Evolutionary conservation across 805 yeast species (phyloP), one percentile per base, ranked within the genome.

Genomic region (Kodamaea jinghongensis): DNA sequence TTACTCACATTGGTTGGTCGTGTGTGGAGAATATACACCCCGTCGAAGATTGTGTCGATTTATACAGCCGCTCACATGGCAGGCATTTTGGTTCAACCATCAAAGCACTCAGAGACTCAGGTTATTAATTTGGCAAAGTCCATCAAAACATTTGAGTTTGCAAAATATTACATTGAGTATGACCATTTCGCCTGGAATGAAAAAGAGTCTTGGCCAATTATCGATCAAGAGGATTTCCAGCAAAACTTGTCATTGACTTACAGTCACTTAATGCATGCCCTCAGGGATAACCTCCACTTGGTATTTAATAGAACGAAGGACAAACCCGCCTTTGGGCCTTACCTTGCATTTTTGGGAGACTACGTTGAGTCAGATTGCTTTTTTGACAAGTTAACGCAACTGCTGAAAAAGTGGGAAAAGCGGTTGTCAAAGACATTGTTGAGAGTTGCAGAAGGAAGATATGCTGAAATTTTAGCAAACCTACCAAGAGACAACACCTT

Each of bases 401-500:
- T 71, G 2, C 61, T 65, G n/a, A 65, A 68, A 28, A 67, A 65
- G 44, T 78, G 82, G 75, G 74, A 68, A 37, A 62, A 56, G 45
- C 58, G 59, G 34, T 51, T 71, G 17, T 53, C 63, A 2, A 65
- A 61, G 34, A 28, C 67, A 1, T 49, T 71, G 9, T 49, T 70
- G 6, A 50, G 66, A 29, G 52, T 56, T n/a, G 55, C 73, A 2
- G 73, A 67, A 36, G 31, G 51, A 3, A 54, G 70, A 43, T 71
- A 71, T 39, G 70, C 70, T 5, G 65, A 60, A 13, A 49, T 64
- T 20, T 51, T 70, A 14, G 64, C 70, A 3, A 59, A 60, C 5
- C 63, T 85, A n/a, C 93, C 95, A 0, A 64, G 83, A 44, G 75
- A 71, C 51, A 65, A 69, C 29, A 65, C 79, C 0, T 55, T 83